Base-by-base conservation (phyloP, 2,329 filamentous ascomycete genomes). In the Thermothelomyces thermophilus region DNA sequence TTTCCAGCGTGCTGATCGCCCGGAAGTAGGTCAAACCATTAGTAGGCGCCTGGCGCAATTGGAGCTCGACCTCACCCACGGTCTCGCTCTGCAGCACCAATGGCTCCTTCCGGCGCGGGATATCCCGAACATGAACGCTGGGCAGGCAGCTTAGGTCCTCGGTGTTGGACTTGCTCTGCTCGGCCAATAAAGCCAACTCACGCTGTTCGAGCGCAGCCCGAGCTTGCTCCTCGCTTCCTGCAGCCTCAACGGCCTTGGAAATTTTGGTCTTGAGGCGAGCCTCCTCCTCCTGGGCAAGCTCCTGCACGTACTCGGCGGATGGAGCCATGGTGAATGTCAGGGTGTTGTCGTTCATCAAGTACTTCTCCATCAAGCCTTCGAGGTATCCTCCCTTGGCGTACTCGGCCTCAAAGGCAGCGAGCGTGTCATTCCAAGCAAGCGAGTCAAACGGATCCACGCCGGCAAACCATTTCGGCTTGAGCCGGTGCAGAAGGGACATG, bases 21-120 rank as follows among this genome's bases (percentile, higher is more conserved):
- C 90, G 84, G 73, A 98, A 95, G 66, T 98, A 98, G 1, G 91
- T 97, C 51, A 98, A 72, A 0, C 93, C 93, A 61, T 98, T 98
- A 0, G 93, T 98, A 2, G 89, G 87, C 7, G 90, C 89, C 66
- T 95, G 88, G 44, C 86, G 84, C 90, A 90, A 96, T 61, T 96
- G 87, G 3, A 93, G 80, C 40, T 84, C 81, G 35, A 85, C 78
- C 33, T 78, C 76, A 36, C 80, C 77, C 9, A 86, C 65, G 10
- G 73, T 70, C n/a, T 86, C 80, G 55, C 91, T 87, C 48, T 79
- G 77, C 35, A 83, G 61, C 3, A 70, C 62, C 0, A 76, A 66
- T 0, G 70, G 68, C 60, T 90, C 86, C 63, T 87, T 87, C 53
- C 79, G 72, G 48, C 90, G 80, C 0, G 89, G 86, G 51, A 98